These are phyloP conservation scores for Entrophospora sp. DNA, from an alignment of 192 early-diverging fungal species.

Conservation along the genomic window DNA sequence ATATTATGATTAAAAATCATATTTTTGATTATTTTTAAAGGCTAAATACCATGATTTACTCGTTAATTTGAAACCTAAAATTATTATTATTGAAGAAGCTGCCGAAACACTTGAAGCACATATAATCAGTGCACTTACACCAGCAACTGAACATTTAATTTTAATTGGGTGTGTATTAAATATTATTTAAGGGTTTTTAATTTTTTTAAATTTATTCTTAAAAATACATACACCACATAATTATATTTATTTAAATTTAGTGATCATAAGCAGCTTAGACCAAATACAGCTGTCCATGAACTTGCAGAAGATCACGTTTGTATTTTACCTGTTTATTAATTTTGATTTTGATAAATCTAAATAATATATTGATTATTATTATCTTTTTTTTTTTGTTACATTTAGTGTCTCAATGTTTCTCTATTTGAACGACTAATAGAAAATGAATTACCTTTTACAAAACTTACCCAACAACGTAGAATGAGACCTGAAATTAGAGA, in stretches of 20 bases:
- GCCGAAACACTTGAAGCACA: slow-evolving; percentile 50
- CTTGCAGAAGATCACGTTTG: slow-evolving; percentile 25
- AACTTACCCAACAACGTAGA: slow-evolving; percentile 41
- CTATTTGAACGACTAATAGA: slow-evolving; percentile 48
- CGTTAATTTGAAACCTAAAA: slow-evolving; percentile 31
- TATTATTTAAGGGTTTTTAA: no score
- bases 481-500: slow-evolving; percentile 48
- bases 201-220: no score
- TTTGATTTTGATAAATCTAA: neutral
- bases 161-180: slow-evolving; percentile 40
- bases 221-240: no score
- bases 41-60: slow-evolving; percentile 49
- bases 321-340: no score
- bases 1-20: neutral
- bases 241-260: slow-evolving; percentile 17
- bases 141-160: slow-evolving; percentile 40
- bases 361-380: neutral
- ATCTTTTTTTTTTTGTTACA: neutral
- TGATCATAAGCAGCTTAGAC: slow-evolving; percentile 52
- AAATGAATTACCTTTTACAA: slow-evolving; percentile 31
- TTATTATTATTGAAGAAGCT: slow-evolving; percentile 52
- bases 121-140: slow-evolving; percentile 38
- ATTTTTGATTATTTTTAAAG: slow-evolving; percentile 15
- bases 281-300: slow-evolving; percentile 39
- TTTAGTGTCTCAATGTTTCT: slow-evolving; percentile 34